Percentiles rank a stretch among this genome's conserved stretches.
These are phyloP conservation scores for Globisporangium splendens DNA, from an alignment of 352 stramenopile genomes.

Conservation along the genomic window DNA sequence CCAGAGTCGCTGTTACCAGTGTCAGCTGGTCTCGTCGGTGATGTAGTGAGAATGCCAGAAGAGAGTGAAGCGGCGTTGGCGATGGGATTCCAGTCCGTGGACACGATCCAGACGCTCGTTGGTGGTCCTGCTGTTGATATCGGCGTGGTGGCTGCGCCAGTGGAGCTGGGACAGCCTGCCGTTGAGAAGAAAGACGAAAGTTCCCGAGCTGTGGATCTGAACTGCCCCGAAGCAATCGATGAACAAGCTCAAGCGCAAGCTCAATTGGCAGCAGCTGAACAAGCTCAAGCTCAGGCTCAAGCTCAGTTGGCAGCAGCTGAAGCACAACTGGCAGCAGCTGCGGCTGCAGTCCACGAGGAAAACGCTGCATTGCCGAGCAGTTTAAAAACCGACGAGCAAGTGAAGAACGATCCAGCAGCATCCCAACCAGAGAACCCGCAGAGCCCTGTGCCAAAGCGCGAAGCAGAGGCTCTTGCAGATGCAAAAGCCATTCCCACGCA, in stretches of 20 bases:
- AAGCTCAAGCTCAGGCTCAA: not conserved
- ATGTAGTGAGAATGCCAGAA: not conserved
- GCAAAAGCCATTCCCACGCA: conserved; percentile 2
- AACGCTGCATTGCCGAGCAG: not conserved
- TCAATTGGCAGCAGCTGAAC: not conserved
- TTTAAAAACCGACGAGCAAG: not conserved
- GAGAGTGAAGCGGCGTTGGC: conserved; percentile 8
- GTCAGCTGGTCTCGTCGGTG: conserved; percentile 1
- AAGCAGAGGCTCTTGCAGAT: not conserved
- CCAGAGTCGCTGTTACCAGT: conserved; percentile 2
- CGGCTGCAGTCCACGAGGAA: not conserved
- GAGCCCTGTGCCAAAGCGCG: conserved; percentile 13
- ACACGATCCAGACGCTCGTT: conserved; percentile 8
- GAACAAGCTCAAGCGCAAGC: conserved; percentile 18
- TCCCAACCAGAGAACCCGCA: not conserved
- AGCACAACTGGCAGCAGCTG: not conserved
- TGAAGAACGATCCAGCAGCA: not conserved
- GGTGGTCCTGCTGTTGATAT: conserved; percentile 15
- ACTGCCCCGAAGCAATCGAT: conserved; percentile 37
- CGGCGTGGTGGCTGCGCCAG: conserved; percentile 14
- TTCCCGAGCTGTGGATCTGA: conserved; percentile 18
- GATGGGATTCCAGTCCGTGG: conserved; percentile 11
- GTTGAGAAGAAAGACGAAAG: conserved; percentile 9
- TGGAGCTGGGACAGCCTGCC: conserved; percentile 12
- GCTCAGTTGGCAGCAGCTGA: not conserved